These are phyloP conservation scores for Tylopilus sp. DNA, from an alignment of 768 basidiomycete species.

Conservation along the genomic window DNA sequence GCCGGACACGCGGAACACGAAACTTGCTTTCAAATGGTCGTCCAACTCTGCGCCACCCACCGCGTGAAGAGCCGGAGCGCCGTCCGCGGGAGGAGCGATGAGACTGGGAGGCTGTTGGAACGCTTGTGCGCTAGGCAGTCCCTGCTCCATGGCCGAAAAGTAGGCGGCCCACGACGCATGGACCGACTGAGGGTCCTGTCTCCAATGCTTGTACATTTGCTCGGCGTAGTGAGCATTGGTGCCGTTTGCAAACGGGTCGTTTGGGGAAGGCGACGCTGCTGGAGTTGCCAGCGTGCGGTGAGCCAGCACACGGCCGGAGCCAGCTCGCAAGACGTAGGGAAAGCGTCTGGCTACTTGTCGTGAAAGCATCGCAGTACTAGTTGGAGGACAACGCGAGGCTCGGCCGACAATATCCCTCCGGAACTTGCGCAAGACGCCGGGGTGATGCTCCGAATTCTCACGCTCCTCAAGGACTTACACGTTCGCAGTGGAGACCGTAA, in stretches of 20 bases:
- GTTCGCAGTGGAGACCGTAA: no score
- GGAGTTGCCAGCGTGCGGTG: conserved; percentile 46
- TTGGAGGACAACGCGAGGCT: no score
- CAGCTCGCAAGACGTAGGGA: conserved; percentile 26
- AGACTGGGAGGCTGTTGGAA: conserved; percentile 81
- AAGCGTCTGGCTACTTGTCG: conserved; percentile 37
- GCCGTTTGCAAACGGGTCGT: conserved; percentile 89
- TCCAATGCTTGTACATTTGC: conserved; percentile 95
- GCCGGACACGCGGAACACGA: background rate
- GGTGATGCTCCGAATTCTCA: no score
- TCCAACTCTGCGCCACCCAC: conserved; percentile 75
- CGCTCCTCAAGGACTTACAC: no score
- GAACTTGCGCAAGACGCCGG: no score
- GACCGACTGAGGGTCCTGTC: conserved; percentile 85
- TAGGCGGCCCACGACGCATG: conserved; percentile 95
- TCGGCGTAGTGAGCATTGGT: conserved; percentile 95
- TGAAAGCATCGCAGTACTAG: conserved; percentile 35
- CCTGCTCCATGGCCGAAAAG: conserved; percentile 90
- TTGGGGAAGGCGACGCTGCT: conserved; percentile 59
- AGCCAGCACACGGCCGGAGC: conserved; percentile 15
- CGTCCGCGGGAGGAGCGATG: conserved; percentile 70
- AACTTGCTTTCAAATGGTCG: conserved; percentile 86
- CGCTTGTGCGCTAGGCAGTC: conserved; percentile 72
- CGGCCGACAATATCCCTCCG: no score
- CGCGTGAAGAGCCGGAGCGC: conserved; percentile 72